Conservation (phyloP, 2,329 filamentous ascomycete species). For the Epichloe hybrida region DNA sequence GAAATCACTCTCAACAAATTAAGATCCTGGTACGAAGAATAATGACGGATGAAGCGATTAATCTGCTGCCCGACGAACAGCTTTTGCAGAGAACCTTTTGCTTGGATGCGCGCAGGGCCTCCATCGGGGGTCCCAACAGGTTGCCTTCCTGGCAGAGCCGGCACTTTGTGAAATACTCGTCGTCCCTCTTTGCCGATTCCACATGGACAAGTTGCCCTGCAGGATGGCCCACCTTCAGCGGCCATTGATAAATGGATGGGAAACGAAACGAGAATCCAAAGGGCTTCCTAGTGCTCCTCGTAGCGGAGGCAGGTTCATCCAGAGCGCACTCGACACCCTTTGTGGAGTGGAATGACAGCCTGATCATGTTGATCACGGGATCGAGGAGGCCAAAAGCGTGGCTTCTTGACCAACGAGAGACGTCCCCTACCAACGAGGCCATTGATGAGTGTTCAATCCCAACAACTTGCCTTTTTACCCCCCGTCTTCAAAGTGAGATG, state of each 20-base stretch:
- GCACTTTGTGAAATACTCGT: background rate
- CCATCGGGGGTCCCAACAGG: background rate
- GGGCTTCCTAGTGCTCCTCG: constrained; percentile 5
- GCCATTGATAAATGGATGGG: constrained; percentile 5
- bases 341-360: no score
- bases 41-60: background rate
- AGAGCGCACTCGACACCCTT: constrained; percentile 3
- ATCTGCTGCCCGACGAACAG: background rate
- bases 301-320: constrained; percentile 7
- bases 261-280: constrained; percentile 5
- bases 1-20: no score
- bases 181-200: background rate
- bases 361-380: background rate
- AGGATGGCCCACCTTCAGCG: constrained; percentile 2
- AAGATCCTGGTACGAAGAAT: no score
- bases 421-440: no score
- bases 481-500: no score
- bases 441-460: no score
- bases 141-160: background rate
- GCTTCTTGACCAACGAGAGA: no score
- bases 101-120: constrained; percentile 5
- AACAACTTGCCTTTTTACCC: no score
- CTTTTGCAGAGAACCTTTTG: constrained; percentile 5
- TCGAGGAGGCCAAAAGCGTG: no score
- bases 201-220: no score